Evolutionary conservation across 345 rosid species (phyloP).

Genomic region (Eucalyptus cloeziana): DNA sequence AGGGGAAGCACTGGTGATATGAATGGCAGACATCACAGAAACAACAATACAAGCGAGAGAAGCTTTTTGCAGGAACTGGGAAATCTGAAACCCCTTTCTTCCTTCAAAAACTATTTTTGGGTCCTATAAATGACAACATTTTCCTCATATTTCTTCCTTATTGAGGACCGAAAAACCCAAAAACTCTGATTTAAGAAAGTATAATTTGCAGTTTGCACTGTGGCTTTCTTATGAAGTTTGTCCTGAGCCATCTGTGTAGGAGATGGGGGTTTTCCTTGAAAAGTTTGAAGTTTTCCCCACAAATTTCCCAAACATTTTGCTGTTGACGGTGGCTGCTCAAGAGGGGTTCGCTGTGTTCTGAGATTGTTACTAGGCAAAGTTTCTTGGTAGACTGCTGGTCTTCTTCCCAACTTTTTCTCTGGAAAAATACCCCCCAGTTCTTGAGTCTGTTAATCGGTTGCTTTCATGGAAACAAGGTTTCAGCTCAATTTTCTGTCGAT

Average conservation of each 20-base stretch:
- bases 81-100: not conserved
- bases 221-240: not conserved
- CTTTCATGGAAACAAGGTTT: not conserved
- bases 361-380: not conserved
- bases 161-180: not conserved
- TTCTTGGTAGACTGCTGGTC: not conserved
- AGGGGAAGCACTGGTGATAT: slow-evolving; percentile 86
- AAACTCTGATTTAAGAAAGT: not conserved
- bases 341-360: not conserved
- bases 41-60: not conserved
- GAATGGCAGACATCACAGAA: not conserved
- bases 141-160: not conserved
- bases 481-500: not conserved
- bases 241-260: not conserved
- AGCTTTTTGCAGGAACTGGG: not conserved
- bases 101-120: not conserved
- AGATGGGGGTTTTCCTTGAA: not conserved
- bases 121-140: not conserved
- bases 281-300: not conserved
- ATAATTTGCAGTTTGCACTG: not conserved
- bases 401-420: not conserved
- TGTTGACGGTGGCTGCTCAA: not conserved
- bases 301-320: not conserved
- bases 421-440: not conserved
- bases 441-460: not conserved